Evolutionary conservation across 1,284 basidiomycete genomes (phyloP).

Genomic region (Exobasidium rhododendri): DNA sequence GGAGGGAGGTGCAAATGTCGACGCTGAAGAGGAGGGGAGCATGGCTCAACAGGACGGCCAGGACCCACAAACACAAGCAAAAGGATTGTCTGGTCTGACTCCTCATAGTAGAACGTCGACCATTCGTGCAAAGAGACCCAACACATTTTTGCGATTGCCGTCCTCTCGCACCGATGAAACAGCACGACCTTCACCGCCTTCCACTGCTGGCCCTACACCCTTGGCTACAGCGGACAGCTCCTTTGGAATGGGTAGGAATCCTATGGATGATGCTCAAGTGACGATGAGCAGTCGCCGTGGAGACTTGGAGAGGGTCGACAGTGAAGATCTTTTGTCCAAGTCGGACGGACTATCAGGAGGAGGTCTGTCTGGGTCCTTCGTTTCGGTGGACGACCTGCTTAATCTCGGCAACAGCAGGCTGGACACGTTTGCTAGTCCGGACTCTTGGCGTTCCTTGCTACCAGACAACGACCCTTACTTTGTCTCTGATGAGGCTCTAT

Average conservation of each 20-base stretch:
- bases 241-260: conserved; percentile 1
- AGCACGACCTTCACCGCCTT: conserved; percentile 5
- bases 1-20: background rate
- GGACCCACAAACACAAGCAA: background rate
- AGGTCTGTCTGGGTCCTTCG: background rate
- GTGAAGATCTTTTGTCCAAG: background rate
- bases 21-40: background rate
- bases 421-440: conserved; percentile 26
- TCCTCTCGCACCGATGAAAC: conserved; percentile 2
- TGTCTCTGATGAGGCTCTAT: conserved; percentile 1
- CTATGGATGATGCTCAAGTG: background rate
- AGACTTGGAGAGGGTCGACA: conserved; percentile 1
- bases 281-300: conserved; percentile 1
- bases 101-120: background rate
- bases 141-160: background rate
- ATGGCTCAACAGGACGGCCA: background rate
- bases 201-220: background rate
- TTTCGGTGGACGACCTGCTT: conserved; percentile 2
- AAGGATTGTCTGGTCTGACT: background rate
- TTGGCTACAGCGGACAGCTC: background rate
- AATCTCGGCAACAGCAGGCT: background rate
- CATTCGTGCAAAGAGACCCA: conserved; percentile 1
- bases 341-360: background rate
- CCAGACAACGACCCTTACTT: conserved; percentile 40
- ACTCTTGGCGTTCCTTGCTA: conserved; percentile 39